Percentiles rank a stretch among this genome's conserved stretches.
These are phyloP conservation scores for Globisporangium acanthophoron DNA, from an alignment of 352 stramenopile genomes.

Conservation along the genomic window DNA sequence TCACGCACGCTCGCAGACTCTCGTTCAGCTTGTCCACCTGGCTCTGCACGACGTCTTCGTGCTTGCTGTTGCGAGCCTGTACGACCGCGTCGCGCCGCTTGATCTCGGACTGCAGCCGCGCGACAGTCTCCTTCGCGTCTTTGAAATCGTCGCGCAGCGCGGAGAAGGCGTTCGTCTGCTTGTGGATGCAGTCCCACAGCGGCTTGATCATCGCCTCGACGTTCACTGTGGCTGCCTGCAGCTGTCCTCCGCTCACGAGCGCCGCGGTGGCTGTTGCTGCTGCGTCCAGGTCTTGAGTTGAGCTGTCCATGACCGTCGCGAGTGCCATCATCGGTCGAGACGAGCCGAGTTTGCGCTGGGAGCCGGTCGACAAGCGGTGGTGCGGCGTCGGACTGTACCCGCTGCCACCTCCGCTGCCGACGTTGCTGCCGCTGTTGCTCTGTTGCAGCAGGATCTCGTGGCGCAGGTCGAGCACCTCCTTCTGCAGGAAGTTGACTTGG, in stretches of 20 bases:
- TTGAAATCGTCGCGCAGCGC: slow-evolving; percentile 51
- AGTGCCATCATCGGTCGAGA: slow-evolving; percentile 8
- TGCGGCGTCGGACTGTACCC: slow-evolving; percentile 45
- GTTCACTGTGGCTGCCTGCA: not conserved
- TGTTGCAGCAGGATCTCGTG: slow-evolving; percentile 72
- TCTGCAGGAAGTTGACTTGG: slow-evolving; percentile 70
- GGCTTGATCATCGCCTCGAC: slow-evolving; percentile 41
- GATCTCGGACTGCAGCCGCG: slow-evolving; percentile 71
- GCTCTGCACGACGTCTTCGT: slow-evolving; percentile 59
- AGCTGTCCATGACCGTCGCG: slow-evolving; percentile 14
- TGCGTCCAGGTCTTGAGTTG: slow-evolving; percentile 16
- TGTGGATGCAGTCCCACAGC: slow-evolving; percentile 72
- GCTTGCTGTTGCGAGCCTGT: slow-evolving; percentile 72
- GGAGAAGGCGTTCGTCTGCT: slow-evolving; percentile 71
- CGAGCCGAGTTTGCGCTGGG: slow-evolving; percentile 3
- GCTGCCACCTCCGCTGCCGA: not conserved
- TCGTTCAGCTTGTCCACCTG: slow-evolving; percentile 83
- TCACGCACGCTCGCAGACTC: slow-evolving; percentile 62
- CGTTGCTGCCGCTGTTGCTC: slow-evolving; percentile 20
- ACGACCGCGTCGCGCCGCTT: slow-evolving; percentile 75
- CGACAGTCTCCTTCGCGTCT: slow-evolving; percentile 70
- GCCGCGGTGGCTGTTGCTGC: slow-evolving; percentile 16
- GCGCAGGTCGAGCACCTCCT: slow-evolving; percentile 70
- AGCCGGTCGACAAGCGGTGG: slow-evolving; percentile 45
- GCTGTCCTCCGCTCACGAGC: slow-evolving; percentile 2